phyloP scores from a whole-genome alignment of 202 grass and related monocot genomes.

The Elaeis oleifera region DNA sequence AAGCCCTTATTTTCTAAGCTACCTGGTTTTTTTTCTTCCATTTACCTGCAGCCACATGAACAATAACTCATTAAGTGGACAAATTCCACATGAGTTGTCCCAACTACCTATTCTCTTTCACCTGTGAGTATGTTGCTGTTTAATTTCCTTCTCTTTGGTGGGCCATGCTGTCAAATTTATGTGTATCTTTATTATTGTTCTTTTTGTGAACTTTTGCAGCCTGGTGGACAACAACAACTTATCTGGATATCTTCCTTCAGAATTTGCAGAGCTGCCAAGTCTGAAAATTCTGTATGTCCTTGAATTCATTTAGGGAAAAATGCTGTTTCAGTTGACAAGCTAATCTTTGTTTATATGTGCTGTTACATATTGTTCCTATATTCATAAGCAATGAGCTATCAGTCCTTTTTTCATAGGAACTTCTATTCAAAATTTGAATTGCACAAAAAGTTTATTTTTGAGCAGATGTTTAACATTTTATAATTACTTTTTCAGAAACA shows the following conservation, averaged over 20 bases:
- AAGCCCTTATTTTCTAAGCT: neutral
- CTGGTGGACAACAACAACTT: constrained; percentile 92
- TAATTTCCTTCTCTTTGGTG: constrained; percentile 16
- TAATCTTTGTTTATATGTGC: neutral
- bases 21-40: constrained; percentile 24
- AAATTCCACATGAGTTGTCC: constrained; percentile 71
- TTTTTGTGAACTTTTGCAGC: constrained; percentile 39
- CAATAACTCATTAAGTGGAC: constrained; percentile 93
- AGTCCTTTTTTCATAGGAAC: too few species aligned
- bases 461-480: too few species aligned
- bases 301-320: constrained; percentile 10
- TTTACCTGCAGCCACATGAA: constrained; percentile 74
- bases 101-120: constrained; percentile 46
- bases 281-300: constrained; percentile 74
- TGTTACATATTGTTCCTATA: too few species aligned
- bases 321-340: constrained; percentile 13
- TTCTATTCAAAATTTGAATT: too few species aligned
- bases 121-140: constrained; percentile 47
- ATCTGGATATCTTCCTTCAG: constrained; percentile 74
- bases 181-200: constrained; percentile 4
- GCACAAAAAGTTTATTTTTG: too few species aligned
- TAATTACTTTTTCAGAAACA: too few species aligned
- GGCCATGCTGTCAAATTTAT: constrained; percentile 18
- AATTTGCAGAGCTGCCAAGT: constrained; percentile 34
- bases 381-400: too few species aligned